Base-by-base conservation (phyloP, 352 stramenopile species). In the Aphanomyces cochlioides region DNA sequence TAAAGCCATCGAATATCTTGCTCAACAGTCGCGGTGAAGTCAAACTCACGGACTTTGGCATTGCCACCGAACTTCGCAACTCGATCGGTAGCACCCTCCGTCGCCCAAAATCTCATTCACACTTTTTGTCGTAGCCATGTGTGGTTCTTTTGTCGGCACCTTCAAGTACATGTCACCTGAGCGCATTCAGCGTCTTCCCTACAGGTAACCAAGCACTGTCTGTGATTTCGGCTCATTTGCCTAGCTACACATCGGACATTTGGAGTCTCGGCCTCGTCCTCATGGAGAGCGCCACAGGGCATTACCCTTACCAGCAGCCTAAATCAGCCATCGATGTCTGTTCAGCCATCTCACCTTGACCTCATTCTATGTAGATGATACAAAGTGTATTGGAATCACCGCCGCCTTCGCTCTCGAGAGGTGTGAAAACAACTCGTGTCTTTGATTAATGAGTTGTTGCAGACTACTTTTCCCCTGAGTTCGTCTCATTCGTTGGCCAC, bases 21-120 rank as follows among this genome's bases (percentile, higher is more conserved):
- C 73, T 98, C 45, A 95, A 98, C 74, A 86, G 78, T 28, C 77
- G 88, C 19, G 96, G 95, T 15, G 76, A 89, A 61, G 92, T 98
- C 65, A 99, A 99, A 78, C 82, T 99, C 58, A 97, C 92, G 45
- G 97, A 99, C 78, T 98, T 99, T 88, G 97, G 96, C 45, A 98
- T 98, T 72, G 90, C 84, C 37, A 90, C 75, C 4, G 90, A 97
- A 76, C 73, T 95, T 72, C 73, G 86, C 67, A 95, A 87, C 73
- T 95, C 87, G n/a, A 89, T 92, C 56, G 83, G 84, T 92, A 39
- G 5, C 15, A 4, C 8, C 3, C 47, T 39, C 41, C 50, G 53
- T 40, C 37, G 36, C 38, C 53, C 38, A 28, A 36, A 17, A 19
- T 50, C 8, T 41, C 41, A 15, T 43, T 53, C 37, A 41, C 39